A percentile compares a stretch with the other conserved stretches of the same genome.
phyloP scores from a whole-genome alignment of 352 stramenopile species.

The Phytophthora brassicae region DNA sequence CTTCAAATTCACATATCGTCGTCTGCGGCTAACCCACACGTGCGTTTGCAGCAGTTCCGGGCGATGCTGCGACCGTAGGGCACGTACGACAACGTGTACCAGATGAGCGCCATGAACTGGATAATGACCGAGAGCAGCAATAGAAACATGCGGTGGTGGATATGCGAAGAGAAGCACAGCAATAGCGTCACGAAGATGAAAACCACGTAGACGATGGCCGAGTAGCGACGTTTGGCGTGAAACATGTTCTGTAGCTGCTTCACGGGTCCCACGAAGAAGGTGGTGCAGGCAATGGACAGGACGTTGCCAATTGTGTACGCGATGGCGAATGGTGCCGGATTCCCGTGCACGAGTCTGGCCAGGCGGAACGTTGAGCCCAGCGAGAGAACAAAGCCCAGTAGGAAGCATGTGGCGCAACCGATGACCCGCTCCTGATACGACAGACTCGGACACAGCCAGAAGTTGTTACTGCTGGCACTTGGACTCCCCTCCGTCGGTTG shows the following conservation, averaged over 20 bases:
- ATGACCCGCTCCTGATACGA: constrained; percentile 87
- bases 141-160: constrained; percentile 69
- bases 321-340: constrained; percentile 81
- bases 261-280: constrained; percentile 85
- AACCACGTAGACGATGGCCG: constrained; percentile 68
- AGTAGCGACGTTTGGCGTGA: constrained; percentile 68
- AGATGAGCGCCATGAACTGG: constrained; percentile 80
- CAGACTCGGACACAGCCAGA: constrained; percentile 64
- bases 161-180: constrained; percentile 68
- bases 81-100: constrained; percentile 90
- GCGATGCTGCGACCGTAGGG: constrained; percentile 82
- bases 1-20: constrained; percentile 45
- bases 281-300: constrained; percentile 76
- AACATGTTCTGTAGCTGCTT: constrained; percentile 88
- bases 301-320: constrained; percentile 88
- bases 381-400: constrained; percentile 80
- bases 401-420: constrained; percentile 78
- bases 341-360: constrained; percentile 71
- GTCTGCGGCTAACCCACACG: constrained; percentile 44
- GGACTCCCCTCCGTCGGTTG: constrained; percentile 36
- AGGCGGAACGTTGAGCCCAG: constrained; percentile 83
- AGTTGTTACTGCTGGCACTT: constrained; percentile 28
- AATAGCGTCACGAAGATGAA: constrained; percentile 80
- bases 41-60: constrained; percentile 65
- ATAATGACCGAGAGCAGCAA: constrained; percentile 75